Evolutionary conservation across 208 protist genomes (phyloP).

Genomic region (Leishmania tropica): DNA sequence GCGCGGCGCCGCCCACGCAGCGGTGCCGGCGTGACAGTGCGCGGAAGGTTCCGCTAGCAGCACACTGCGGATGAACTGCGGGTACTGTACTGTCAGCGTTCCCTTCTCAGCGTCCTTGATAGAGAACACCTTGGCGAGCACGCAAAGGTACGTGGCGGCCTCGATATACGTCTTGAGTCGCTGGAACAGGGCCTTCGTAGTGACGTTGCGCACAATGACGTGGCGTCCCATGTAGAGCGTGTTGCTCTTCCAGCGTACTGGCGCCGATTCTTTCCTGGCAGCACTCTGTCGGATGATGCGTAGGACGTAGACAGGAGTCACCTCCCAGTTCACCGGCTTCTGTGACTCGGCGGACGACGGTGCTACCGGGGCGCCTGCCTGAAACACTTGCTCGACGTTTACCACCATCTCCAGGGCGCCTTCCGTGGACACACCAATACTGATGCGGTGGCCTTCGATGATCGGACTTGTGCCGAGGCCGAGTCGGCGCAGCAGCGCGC

Average conservation of each 20-base stretch:
- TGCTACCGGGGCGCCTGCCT: not conserved
- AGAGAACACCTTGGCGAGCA: constrained; percentile 44
- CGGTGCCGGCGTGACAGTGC: not conserved
- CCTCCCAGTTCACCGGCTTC: constrained; percentile 26
- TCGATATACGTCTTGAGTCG: constrained; percentile 65
- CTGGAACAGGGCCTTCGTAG: constrained; percentile 33
- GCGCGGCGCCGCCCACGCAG: constrained; percentile 1
- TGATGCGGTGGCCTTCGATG: constrained; percentile 43
- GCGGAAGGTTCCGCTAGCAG: constrained; percentile 32
- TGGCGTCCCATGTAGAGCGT: constrained; percentile 48
- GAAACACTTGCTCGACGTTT: constrained; percentile 24
- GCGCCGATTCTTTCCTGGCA: constrained; percentile 27
- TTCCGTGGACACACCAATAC: constrained; percentile 13
- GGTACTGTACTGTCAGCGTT: constrained; percentile 49
- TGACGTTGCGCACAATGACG: constrained; percentile 36
- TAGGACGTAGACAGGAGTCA: constrained; percentile 33
- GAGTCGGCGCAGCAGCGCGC: constrained; percentile 46
- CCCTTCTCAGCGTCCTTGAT: constrained; percentile 24
- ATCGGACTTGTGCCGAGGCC: constrained; percentile 55
- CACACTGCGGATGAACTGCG: constrained; percentile 49
- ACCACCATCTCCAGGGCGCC: constrained; percentile 23
- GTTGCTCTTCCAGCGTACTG: constrained; percentile 29
- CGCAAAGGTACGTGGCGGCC: constrained; percentile 60
- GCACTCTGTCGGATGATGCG: constrained; percentile 39
- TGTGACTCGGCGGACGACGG: not conserved